Conservation (phyloP, 768 basidiomycete genomes). For the Russula emetica region DNA sequence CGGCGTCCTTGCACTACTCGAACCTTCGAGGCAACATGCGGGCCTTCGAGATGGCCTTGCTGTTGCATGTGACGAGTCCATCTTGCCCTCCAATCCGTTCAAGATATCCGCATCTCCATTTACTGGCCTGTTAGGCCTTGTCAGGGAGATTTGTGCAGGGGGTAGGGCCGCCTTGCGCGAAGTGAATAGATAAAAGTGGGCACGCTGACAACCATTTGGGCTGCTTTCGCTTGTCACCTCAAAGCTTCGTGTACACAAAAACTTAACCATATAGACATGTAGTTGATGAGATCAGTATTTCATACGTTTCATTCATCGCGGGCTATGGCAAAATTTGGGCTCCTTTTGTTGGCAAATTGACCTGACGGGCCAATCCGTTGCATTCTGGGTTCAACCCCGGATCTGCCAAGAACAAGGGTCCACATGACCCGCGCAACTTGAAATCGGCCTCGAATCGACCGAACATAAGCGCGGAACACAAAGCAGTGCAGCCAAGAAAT, state of each 20-base stretch:
- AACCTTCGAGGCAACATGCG: neutral
- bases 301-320: neutral
- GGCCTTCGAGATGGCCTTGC: constrained; percentile 5
- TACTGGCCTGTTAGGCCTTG: neutral
- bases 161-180: neutral
- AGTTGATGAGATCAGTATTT: neutral
- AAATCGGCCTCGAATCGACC: neutral
- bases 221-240: neutral
- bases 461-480: neutral
- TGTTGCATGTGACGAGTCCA: constrained; percentile 6
- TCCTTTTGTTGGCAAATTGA: neutral
- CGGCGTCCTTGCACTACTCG: neutral
- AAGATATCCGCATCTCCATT: neutral
- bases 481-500: neutral
- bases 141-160: neutral
- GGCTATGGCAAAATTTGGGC: neutral
- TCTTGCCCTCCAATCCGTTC: constrained; percentile 3
- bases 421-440: neutral
- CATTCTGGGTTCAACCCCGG: neutral
- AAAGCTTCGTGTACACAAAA: neutral
- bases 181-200: neutral
- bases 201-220: neutral
- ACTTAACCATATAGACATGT: too few relatives aligned
- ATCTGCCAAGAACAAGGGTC: neutral
- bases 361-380: neutral